A percentile compares a stretch with the other conserved stretches of the same genome.
These are phyloP conservation scores for Heterobasidion parviporum DNA, from an alignment of 1,284 basidiomycete genomes.

Conservation along the genomic window DNA sequence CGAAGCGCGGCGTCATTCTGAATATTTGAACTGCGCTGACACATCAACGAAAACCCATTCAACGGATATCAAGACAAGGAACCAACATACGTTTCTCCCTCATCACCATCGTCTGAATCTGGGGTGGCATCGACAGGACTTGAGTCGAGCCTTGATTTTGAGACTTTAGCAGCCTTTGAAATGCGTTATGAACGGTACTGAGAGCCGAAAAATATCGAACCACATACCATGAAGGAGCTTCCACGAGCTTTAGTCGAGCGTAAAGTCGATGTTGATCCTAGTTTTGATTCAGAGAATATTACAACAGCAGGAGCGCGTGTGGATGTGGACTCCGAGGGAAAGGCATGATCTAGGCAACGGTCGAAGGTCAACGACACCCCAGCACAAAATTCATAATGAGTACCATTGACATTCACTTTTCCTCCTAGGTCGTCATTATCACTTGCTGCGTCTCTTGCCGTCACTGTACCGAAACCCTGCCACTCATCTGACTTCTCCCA, in stretches of 20 bases:
- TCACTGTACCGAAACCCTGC: slow-evolving; percentile 18
- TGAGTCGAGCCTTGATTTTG: slow-evolving; percentile 39
- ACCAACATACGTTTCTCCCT: slow-evolving; percentile 36
- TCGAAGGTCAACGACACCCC: no score
- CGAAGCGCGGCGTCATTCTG: slow-evolving; percentile 72
- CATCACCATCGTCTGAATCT: slow-evolving; percentile 24
- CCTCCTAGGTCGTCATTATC: slow-evolving; percentile 15
- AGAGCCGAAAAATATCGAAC: slow-evolving; percentile 10
- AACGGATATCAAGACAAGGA: slow-evolving; percentile 7
- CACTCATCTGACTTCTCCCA: slow-evolving; percentile 24
- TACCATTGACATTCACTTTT: slow-evolving; percentile 4
- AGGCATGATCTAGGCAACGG: no score
- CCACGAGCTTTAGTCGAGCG: slow-evolving; percentile 33
- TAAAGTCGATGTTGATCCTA: slow-evolving; percentile 11
- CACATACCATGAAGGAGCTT: slow-evolving; percentile 64
- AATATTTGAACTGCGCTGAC: slow-evolving; percentile 45
- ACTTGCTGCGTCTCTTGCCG: slow-evolving; percentile 11
- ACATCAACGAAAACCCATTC: neutral
- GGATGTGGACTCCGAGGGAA: slow-evolving; percentile 12
- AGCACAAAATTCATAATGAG: neutral
- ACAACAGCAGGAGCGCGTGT: slow-evolving; percentile 33
- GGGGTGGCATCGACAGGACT: slow-evolving; percentile 12
- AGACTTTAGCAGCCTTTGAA: slow-evolving; percentile 66
- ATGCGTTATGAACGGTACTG: slow-evolving; percentile 2
- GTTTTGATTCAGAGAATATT: slow-evolving; percentile 44